Evolutionary conservation across 345 rosid species (phyloP).

Genomic region (Brassica rapa): DNA sequence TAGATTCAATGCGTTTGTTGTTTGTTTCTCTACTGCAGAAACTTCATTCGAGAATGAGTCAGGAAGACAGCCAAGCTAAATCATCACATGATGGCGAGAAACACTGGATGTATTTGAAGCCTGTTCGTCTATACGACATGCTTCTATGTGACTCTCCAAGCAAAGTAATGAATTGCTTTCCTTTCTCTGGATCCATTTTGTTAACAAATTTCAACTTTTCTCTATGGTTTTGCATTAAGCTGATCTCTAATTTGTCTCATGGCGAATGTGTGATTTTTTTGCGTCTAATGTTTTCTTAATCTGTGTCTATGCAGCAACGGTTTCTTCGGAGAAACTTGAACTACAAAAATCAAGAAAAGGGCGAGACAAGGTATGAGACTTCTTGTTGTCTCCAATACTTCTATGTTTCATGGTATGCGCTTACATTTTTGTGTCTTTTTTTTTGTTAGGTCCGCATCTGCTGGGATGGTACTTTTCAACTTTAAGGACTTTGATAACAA

Average conservation of each 20-base stretch:
- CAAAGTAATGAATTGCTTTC: constrained; percentile 47
- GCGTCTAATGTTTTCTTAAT: neutral
- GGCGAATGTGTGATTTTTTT: constrained; percentile 44
- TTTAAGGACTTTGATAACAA: constrained; percentile 68
- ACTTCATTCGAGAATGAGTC: neutral
- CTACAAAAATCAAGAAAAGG: constrained; percentile 59
- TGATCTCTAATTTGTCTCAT: neutral
- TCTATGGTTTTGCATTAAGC: neutral
- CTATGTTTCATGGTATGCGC: neutral
- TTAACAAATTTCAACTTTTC: neutral
- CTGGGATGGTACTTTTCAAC: constrained; percentile 78
- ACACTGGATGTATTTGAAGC: neutral
- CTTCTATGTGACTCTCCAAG: constrained; percentile 48
- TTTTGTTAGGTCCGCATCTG: constrained; percentile 56
- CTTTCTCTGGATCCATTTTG: neutral
- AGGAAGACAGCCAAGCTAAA: neutral
- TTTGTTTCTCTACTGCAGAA: neutral
- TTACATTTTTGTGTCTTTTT: constrained; percentile 19
- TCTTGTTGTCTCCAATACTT: neutral
- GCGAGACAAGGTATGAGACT: constrained; percentile 54
- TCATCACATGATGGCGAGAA: neutral
- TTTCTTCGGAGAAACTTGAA: constrained; percentile 73
- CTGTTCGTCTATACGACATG: neutral
- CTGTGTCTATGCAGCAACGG: constrained; percentile 57
- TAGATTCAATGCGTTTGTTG: neutral